Base-by-base conservation (phyloP, 108 stramenopile genomes). In the Pseudonitzschia multistriata region DNA sequence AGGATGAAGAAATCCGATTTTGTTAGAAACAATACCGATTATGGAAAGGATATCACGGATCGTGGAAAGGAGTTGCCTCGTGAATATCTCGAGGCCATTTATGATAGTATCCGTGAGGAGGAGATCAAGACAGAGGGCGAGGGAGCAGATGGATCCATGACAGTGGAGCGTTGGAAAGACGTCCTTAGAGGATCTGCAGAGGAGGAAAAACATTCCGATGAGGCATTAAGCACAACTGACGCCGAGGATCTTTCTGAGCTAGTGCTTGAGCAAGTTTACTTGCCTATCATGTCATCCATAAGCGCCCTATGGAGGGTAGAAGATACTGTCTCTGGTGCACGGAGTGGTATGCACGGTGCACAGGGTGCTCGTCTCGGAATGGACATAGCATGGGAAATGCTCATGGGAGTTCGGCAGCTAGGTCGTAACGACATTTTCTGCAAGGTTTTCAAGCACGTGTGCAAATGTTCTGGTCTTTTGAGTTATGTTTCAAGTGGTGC, bases 1-100 rank as follows among this genome's bases (percentile, higher is more conserved):
- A 96, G 93, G 67, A 98, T 98, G 98, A 92, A 79, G 47, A 74
- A 88, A 25, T 73, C 75, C 45, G 96, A 89, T 49, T 98, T 98
- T 78, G 78, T 97, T 3, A 81, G 81, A 62, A 95, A 97, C 71
- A 98, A 98, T 68, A 81, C 79, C 24, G 85, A 95, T 75, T 98
- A 98, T 72, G 96, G 96, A 28, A 76, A 74, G 34, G 97, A 96
- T 52, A 96, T 97, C 69, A 96, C 81, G 28, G 91, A 97, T 69
- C 62, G 78, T 37, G 90, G 83, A 29, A 75, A 81, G 49, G 90
- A 92, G 37, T 71, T 97, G n/a, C 94, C 97, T 19, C 74, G 78
- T 19, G 90, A 93, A 37, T 96, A 84, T 70, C 70, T 97, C 42
- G 91, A 85, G 72, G 82, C 70, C n/a, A 94, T 97, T 47, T 97